phyloP scores from a whole-genome alignment of 1,284 basidiomycete genomes.

The Ceratobasidium sp. region DNA sequence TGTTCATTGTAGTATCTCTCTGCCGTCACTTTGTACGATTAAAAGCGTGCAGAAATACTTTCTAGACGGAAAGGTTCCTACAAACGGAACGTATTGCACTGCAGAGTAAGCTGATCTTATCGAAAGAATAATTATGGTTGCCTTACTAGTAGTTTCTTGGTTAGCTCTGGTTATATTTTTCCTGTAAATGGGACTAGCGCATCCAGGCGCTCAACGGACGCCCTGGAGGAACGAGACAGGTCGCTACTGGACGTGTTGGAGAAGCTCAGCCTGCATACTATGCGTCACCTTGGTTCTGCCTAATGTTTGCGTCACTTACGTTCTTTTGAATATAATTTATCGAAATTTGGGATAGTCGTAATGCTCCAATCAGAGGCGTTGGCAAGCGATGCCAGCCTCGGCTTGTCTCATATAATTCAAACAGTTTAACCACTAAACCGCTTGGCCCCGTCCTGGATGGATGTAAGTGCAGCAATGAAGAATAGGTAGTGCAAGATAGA shows the following conservation, averaged over 20 bases:
- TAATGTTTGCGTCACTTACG: too few species aligned
- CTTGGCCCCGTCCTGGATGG: too few species aligned
- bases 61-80: neutral
- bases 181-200: neutral
- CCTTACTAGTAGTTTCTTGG: neutral
- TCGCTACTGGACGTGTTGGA: neutral
- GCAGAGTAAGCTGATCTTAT: neutral
- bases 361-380: too few species aligned
- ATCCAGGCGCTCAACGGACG: neutral
- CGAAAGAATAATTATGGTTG: neutral
- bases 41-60: slow-evolving; percentile 3
- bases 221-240: neutral
- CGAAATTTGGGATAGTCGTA: too few species aligned
- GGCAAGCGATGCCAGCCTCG: too few species aligned
- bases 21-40: neutral
- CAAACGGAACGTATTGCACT: neutral
- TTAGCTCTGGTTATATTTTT: slow-evolving; percentile 17
- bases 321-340: too few species aligned
- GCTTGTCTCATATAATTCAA: too few species aligned
- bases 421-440: too few species aligned
- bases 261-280: too few species aligned
- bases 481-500: too few species aligned
- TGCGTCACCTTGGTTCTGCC: too few species aligned
- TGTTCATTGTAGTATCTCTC: neutral
- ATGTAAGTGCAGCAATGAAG: too few species aligned